phyloP scores from a whole-genome alignment of 2,329 filamentous ascomycete genomes.

The Penicillium sp. region DNA sequence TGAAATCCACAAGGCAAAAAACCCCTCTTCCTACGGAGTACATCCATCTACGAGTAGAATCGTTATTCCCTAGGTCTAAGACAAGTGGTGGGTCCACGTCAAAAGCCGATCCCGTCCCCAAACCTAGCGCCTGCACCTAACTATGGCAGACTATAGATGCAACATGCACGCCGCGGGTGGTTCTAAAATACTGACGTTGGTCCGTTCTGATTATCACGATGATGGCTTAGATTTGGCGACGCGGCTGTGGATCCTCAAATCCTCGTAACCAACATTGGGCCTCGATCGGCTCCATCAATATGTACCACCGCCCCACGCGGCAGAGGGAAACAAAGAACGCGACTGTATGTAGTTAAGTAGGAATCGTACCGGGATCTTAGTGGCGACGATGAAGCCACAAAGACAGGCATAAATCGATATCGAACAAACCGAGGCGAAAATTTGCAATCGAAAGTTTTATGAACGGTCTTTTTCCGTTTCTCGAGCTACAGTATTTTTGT shows the following conservation, averaged over 20 bases:
- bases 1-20: neutral
- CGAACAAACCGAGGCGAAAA: neutral
- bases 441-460: neutral
- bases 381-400: conserved; percentile 1
- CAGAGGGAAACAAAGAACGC: conserved; percentile 11
- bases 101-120: neutral
- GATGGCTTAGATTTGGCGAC: conserved; percentile 13
- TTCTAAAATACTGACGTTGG: conserved; percentile 14
- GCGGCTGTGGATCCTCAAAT: conserved; percentile 20
- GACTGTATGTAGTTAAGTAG: neutral
- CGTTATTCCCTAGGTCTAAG: conserved; percentile 7
- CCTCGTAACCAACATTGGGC: conserved; percentile 11
- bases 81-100: conserved; percentile 16
- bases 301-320: conserved; percentile 21
- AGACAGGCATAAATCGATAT: neutral
- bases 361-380: neutral
- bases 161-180: conserved; percentile 15
- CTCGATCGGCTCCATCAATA: conserved; percentile 9
- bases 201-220: conserved; percentile 6
- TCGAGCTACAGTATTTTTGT: neutral
- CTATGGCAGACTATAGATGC: conserved; percentile 13
- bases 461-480: neutral
- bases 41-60: neutral
- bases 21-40: neutral
- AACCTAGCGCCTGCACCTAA: conserved; percentile 6